These are phyloP conservation scores for Naganishia kalamii DNA, from an alignment of 768 basidiomycete species.

Conservation along the genomic window DNA sequence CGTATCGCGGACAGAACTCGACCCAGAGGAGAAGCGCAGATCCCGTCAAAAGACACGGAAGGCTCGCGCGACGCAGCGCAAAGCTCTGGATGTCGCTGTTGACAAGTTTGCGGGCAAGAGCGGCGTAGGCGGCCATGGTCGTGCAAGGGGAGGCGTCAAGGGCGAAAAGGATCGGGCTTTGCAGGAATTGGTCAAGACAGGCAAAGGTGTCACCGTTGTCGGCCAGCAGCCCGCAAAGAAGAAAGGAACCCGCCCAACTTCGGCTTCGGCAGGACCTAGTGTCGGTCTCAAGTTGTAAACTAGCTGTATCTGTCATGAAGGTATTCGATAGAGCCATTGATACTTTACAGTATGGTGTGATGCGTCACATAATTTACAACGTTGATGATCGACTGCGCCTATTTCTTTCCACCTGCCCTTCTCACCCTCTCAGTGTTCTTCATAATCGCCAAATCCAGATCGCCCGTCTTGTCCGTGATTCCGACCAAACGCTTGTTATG, in stretches of 20 bases:
- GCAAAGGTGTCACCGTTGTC: conserved; percentile 49
- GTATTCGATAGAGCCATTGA: background rate
- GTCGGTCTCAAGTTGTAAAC: conserved; percentile 17
- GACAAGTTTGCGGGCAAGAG: conserved; percentile 51
- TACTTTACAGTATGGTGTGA: background rate
- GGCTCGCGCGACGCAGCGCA: conserved; percentile 59
- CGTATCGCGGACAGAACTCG: conserved; percentile 70
- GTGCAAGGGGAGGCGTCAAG: conserved; percentile 65
- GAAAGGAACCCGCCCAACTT: conserved; percentile 5
- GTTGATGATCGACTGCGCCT: background rate
- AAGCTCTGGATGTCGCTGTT: conserved; percentile 63
- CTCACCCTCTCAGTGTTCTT: conserved; percentile 72
- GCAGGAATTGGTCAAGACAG: conserved; percentile 69
- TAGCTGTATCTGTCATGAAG: background rate
- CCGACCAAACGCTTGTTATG: conserved; percentile 75
- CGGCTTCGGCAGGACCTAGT: conserved; percentile 10
- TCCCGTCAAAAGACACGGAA: conserved; percentile 50
- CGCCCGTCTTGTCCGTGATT: conserved; percentile 70
- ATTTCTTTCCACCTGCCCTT: conserved; percentile 30
- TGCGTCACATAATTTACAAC: background rate
- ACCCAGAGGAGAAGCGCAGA: conserved; percentile 72
- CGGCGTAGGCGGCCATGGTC: conserved; percentile 61
- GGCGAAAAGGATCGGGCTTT: conserved; percentile 81
- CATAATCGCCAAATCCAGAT: conserved; percentile 67
- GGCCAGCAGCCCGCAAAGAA: conserved; percentile 36